Conservation (phyloP, 768 basidiomycete species). For the Boletus insuetus region DNA sequence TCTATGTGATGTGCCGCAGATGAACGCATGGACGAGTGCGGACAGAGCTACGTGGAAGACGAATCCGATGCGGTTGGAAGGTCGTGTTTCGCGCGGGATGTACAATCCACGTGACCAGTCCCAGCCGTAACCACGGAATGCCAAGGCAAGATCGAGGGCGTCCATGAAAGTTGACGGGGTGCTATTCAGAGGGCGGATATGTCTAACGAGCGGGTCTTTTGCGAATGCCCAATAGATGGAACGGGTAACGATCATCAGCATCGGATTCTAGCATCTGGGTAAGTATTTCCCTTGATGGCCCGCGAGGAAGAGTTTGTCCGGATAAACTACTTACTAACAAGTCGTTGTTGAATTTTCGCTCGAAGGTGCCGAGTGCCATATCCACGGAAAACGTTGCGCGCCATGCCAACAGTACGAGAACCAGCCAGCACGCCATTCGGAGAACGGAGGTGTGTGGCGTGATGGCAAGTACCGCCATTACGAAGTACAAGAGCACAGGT, state of each 20-base stretch:
- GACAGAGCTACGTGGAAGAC: background rate
- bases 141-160: background rate
- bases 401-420: background rate
- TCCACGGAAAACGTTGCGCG: background rate
- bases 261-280: background rate
- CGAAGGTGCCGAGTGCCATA: background rate
- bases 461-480: background rate
- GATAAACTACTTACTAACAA: background rate
- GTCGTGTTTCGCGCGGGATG: background rate
- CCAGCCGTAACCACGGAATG: background rate
- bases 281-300: background rate
- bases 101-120: background rate
- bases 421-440: background rate
- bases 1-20: background rate
- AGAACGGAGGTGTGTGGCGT: background rate
- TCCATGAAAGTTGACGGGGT: background rate
- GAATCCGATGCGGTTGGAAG: background rate
- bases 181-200: background rate
- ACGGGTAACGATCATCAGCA: background rate
- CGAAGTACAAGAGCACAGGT: background rate
- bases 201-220: background rate
- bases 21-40: background rate
- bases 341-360: background rate
- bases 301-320: background rate
- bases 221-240: background rate